Base-by-base conservation (phyloP, 495 filamentous ascomycete genomes). In the Acidiella bohemica region DNA sequence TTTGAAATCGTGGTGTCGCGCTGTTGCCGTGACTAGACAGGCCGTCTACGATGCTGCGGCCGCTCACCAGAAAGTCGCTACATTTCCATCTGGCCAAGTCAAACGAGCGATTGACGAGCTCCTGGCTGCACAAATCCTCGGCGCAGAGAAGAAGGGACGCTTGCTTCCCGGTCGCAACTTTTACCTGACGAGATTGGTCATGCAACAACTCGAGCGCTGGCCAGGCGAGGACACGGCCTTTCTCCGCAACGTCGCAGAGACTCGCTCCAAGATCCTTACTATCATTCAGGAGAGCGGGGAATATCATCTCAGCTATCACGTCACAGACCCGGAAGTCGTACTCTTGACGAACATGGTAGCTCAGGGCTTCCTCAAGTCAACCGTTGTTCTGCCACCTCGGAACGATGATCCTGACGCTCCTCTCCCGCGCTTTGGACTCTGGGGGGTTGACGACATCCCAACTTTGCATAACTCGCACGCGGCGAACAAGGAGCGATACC, bases 261-360 rank as follows among this genome's bases (percentile, higher is more conserved):
- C 67, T 43, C 12, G 52, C 33, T 46, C 66, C 54, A 60, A 73
- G 57, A 44, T 63, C 39, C 30, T 67, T 30, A 42, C 50, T 1
- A 56, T 60, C 4, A 56, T 55, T 1, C 19, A 39, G 1, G 43
- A 44, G 25, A 54, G 61, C 9, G 29, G 65, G 6, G 39, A 47
- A 13, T 63, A 66, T 37, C 41, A 51, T 25, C 33, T 47, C 27
- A 27, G 30, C 16, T 35, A 27, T 14, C 26, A 23, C 39, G 65
- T 70, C 6, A 59, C 66, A 24, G 78, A 90, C 50, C 81, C 80
- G 14, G 69, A 76, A 24, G 71, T 81, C 27, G 67, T 92, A 51
- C 78, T 72, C 5, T 43, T 84, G 31, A 64, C 76, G 17, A 82
- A 86, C 51, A 66, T 93, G 18, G 60, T 78, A 25, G 74, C 78